Percentiles rank a stretch among this genome's conserved stretches.
These are phyloP conservation scores for Nemania serpens DNA, from an alignment of 2,329 filamentous ascomycete genomes.

Conservation along the genomic window DNA sequence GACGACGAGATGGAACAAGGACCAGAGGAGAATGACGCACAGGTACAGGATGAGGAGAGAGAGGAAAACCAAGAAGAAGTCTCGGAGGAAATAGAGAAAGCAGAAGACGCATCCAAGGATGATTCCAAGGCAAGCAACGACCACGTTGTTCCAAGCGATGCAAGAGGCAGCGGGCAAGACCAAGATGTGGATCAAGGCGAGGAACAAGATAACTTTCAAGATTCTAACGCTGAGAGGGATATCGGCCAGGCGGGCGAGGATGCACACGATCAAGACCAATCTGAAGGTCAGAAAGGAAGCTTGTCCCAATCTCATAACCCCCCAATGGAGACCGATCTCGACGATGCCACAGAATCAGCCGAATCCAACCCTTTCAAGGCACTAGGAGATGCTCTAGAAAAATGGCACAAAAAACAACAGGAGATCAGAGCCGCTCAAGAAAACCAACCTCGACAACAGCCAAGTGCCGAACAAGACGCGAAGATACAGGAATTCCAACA, in stretches of 20 bases:
- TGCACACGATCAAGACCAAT: slow-evolving; percentile 65
- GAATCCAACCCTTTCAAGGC: slow-evolving; percentile 83
- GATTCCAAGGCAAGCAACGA: slow-evolving; percentile 60
- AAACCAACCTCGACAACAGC: slow-evolving; percentile 57
- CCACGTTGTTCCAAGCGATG: slow-evolving; percentile 66
- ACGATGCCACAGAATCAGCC: slow-evolving; percentile 48
- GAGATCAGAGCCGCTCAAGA: slow-evolving; percentile 73
- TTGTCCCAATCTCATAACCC: slow-evolving; percentile 54
- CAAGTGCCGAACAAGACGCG: slow-evolving; percentile 53
- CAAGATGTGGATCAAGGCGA: slow-evolving; percentile 67
- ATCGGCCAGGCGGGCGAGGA: slow-evolving; percentile 69
- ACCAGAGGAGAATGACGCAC: slow-evolving; percentile 44
- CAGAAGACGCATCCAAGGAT: slow-evolving; percentile 43
- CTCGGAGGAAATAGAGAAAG: slow-evolving; percentile 41
- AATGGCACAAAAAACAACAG: slow-evolving; percentile 86
- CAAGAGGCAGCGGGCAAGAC: slow-evolving; percentile 67
- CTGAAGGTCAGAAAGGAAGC: slow-evolving; percentile 65
- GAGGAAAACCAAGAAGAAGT: slow-evolving; percentile 42
- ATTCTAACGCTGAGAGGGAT: slow-evolving; percentile 66
- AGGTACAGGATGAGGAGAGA: slow-evolving; percentile 42
- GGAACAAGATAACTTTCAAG: slow-evolving; percentile 64
- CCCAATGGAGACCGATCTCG: slow-evolving; percentile 49
- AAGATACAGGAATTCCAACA: slow-evolving; percentile 93
- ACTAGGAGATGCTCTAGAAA: slow-evolving; percentile 87
- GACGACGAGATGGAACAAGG: slow-evolving; percentile 59